Percentiles rank a stretch among this genome's conserved stretches.
phyloP scores from a whole-genome alignment of 208 protist genomes.

The Acanthamoeba sp. region DNA sequence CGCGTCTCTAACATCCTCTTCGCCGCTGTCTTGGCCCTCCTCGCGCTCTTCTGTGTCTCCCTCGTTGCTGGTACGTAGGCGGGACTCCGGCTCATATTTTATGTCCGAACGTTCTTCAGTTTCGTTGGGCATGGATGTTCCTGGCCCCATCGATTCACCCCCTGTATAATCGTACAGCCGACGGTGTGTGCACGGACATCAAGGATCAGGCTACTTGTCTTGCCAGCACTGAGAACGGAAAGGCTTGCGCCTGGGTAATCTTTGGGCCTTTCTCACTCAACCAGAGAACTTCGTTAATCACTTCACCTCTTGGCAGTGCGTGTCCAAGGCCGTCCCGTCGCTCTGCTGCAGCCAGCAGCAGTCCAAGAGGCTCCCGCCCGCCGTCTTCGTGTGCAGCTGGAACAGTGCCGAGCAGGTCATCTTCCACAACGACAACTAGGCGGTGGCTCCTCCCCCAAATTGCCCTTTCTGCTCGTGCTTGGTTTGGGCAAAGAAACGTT shows the following conservation, averaged over 20 bases:
- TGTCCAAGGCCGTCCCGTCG: slow-evolving; percentile 52
- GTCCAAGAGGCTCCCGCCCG: slow-evolving; percentile 35
- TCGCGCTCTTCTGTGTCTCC: neutral
- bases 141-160: too few species aligned
- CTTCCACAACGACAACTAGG: neutral
- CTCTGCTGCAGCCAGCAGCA: slow-evolving; percentile 41
- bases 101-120: neutral
- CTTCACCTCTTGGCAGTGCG: too few species aligned
- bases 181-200: neutral
- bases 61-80: neutral
- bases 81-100: neutral
- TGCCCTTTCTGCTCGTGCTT: neutral
- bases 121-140: too few species aligned
- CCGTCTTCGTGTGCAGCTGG: slow-evolving; percentile 21
- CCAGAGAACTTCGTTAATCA: too few species aligned
- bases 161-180: too few species aligned
- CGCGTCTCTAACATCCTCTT: neutral
- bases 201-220: slow-evolving; percentile 4
- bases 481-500: too few species aligned
- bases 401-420: neutral
- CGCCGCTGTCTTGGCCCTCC: neutral
- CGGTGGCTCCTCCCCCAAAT: neutral
- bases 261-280: neutral
- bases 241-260: neutral
- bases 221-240: slow-evolving; percentile 3